phyloP scores from a whole-genome alignment of 2,329 filamentous ascomycete species.

The Penicillium sp. region DNA sequence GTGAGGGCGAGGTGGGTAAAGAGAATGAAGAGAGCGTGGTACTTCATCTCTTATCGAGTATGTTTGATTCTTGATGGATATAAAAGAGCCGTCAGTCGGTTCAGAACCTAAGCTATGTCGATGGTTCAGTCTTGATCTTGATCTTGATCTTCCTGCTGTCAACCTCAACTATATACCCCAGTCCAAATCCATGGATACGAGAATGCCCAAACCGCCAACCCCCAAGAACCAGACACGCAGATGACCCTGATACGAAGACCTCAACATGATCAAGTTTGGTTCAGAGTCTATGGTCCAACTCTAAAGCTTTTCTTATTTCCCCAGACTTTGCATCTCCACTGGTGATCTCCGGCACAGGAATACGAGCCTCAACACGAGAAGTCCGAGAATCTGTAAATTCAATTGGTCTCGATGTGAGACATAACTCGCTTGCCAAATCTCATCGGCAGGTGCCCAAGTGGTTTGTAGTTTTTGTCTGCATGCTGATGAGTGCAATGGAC shows the following conservation, averaged over 20 bases:
- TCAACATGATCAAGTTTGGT: background rate
- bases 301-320: background rate
- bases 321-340: background rate
- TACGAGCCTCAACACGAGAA: conserved; percentile 11
- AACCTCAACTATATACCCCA: background rate
- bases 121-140: too few species aligned
- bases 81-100: background rate
- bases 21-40: background rate
- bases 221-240: background rate
- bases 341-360: conserved; percentile 5
- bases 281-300: background rate
- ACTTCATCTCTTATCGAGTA: background rate
- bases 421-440: background rate
- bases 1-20: conserved; percentile 6
- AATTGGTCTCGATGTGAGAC: conserved; percentile 16
- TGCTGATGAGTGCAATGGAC: background rate
- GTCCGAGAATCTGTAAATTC: background rate
- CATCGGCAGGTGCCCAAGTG: background rate
- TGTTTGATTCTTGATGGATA: background rate
- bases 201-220: too few species aligned
- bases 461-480: background rate
- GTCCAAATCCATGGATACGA: too few species aligned
- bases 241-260: conserved; percentile 7
- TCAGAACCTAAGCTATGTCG: background rate
- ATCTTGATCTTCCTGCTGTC: too few species aligned